phyloP scores from a whole-genome alignment of 148 eudicot genomes.

The Heliamphora exappendiculata region DNA sequence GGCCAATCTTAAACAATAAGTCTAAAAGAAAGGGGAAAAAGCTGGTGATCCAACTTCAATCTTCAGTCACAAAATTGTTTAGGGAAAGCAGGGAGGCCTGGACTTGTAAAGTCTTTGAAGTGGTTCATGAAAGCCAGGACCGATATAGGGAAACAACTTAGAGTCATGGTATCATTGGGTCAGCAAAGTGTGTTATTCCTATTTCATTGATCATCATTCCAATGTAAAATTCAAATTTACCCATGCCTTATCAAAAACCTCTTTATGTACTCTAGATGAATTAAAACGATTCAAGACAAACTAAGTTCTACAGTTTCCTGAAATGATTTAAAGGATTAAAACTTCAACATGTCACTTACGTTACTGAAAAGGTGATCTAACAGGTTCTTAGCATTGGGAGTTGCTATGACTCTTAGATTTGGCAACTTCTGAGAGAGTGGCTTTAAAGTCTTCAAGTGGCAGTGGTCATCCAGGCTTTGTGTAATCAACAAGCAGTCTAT shows the following conservation, averaged over 20 bases:
- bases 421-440: slow-evolving; percentile 73
- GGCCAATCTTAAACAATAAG: too few species aligned
- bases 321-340: neutral
- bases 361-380: slow-evolving; percentile 73
- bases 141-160: neutral
- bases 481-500: slow-evolving; percentile 82
- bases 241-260: neutral
- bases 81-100: too few species aligned
- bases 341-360: slow-evolving; percentile 34
- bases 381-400: slow-evolving; percentile 72
- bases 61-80: too few species aligned
- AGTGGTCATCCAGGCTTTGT: slow-evolving; percentile 95
- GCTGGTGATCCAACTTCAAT: too few species aligned
- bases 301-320: neutral
- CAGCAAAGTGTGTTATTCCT: neutral
- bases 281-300: neutral
- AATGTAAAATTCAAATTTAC: neutral
- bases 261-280: neutral
- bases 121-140: too few species aligned
- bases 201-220: neutral
- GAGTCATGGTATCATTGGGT: neutral
- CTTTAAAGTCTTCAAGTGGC: slow-evolving; percentile 80
- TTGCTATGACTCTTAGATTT: slow-evolving; percentile 67
- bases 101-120: too few species aligned
- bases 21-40: too few species aligned